A percentile compares a stretch with the other conserved stretches of the same genome.
phyloP scores from a whole-genome alignment of 495 filamentous ascomycete genomes.

The Hyaloscypha finlandica region DNA sequence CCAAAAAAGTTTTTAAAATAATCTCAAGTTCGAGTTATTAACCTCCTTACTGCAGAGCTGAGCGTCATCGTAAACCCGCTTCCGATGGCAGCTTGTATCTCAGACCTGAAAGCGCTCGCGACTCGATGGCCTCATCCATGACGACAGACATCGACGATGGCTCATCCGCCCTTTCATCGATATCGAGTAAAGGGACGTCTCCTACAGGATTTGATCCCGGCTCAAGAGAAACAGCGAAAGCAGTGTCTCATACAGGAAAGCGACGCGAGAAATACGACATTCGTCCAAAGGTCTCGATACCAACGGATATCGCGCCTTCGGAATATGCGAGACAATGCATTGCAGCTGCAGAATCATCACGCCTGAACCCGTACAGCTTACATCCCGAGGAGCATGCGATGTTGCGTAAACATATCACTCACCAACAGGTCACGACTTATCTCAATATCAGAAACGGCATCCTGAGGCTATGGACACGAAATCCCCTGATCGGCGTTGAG shows the following conservation, averaged over 20 bases:
- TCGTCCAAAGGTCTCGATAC: slow-evolving; percentile 78
- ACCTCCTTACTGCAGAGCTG: slow-evolving; percentile 17
- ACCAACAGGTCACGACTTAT: slow-evolving; percentile 91
- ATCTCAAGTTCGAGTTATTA: slow-evolving; percentile 10
- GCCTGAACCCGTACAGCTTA: slow-evolving; percentile 85
- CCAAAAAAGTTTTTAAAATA: not conserved
- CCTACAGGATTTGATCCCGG: slow-evolving; percentile 47
- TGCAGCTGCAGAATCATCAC: slow-evolving; percentile 81
- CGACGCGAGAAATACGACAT: slow-evolving; percentile 51
- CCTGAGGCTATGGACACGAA: slow-evolving; percentile 84
- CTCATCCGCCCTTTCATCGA: slow-evolving; percentile 45
- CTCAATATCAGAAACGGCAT: slow-evolving; percentile 97
- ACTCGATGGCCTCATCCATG: slow-evolving; percentile 35
- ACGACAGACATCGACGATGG: slow-evolving; percentile 46
- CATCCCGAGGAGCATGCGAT: slow-evolving; percentile 84
- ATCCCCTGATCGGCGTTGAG: slow-evolving; percentile 84
- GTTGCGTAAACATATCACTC: slow-evolving; percentile 77
- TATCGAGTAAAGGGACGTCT: slow-evolving; percentile 59
- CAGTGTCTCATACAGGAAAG: slow-evolving; percentile 8
- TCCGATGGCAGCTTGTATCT: slow-evolving; percentile 29
- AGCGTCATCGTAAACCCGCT: slow-evolving; percentile 16
- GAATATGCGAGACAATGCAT: slow-evolving; percentile 89
- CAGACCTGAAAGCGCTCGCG: slow-evolving; percentile 32
- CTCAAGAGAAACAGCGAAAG: slow-evolving; percentile 22
- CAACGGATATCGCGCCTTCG: slow-evolving; percentile 64